Conservation (phyloP, 306 rosid genomes). For the Datisca glomerata region DNA sequence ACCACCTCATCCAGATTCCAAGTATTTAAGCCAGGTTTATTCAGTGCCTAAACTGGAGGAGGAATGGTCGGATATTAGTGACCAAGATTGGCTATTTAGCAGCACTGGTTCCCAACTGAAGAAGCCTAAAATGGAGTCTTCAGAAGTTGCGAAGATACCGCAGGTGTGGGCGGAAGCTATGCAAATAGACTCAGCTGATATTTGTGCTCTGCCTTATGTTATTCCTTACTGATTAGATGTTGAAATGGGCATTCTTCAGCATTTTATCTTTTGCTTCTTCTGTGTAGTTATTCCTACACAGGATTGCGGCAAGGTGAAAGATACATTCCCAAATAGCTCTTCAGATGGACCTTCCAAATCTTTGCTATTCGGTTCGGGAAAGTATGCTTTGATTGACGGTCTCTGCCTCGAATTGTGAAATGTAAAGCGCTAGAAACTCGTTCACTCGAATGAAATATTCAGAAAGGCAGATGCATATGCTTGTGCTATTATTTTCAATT, state of each 20-base stretch:
- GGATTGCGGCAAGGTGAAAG: conserved; percentile 10
- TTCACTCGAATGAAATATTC: no score
- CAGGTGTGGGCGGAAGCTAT: conserved; percentile 83
- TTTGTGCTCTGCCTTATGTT: conserved; percentile 80
- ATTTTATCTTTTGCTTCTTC: conserved; percentile 13
- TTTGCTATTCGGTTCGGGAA: conserved; percentile 1
- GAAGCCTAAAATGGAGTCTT: conserved; percentile 29
- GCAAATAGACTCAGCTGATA: conserved; percentile 53
- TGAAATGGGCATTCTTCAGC: conserved; percentile 14
- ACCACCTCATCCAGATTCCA: conserved; percentile 71
- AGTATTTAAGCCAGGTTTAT: conserved; percentile 48
- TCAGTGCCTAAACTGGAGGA: conserved; percentile 54
- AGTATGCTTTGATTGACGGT: not conserved
- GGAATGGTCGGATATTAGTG: conserved; percentile 34
- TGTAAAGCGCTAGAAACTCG: no score
- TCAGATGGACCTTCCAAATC: conserved; percentile 15
- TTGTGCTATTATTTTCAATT: conserved; percentile 43
- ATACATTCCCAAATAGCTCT: conserved; percentile 15
- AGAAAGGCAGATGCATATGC: conserved; percentile 19
- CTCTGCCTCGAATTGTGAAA: no score
- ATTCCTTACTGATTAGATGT: conserved; percentile 53
- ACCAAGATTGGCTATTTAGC: conserved; percentile 68
- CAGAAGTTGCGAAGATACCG: conserved; percentile 28
- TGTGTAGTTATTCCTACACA: conserved; percentile 16
- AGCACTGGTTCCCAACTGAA: conserved; percentile 22